These are phyloP conservation scores for Anacardium occidentale DNA, from an alignment of 345 rosid species.

Conservation along the genomic window DNA sequence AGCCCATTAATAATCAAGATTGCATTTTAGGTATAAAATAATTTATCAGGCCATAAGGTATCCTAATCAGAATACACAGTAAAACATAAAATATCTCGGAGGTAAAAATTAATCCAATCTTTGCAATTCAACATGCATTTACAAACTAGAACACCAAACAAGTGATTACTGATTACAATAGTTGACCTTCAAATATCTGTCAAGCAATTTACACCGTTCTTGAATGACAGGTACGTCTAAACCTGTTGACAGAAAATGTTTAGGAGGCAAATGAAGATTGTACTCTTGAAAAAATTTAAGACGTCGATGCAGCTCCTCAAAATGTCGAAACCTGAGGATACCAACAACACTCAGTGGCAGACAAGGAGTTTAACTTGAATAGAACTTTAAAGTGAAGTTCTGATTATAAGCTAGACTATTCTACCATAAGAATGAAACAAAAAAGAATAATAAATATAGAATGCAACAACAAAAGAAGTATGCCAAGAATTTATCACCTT, in stretches of 20 bases:
- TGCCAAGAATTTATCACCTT: constrained; percentile 57
- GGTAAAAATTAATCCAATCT: neutral
- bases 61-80: neutral
- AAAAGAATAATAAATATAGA: constrained; percentile 7
- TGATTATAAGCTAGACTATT: constrained; percentile 10
- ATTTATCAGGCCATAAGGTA: neutral
- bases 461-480: constrained; percentile 13
- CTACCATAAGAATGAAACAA: neutral
- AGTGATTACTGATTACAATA: constrained; percentile 25
- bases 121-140: neutral
- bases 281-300: constrained; percentile 88
- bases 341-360: constrained; percentile 19
- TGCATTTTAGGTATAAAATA: neutral
- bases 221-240: constrained; percentile 73
- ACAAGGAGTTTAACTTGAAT: neutral
- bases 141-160: constrained; percentile 16
- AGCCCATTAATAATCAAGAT: neutral
- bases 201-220: constrained; percentile 90
- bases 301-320: constrained; percentile 97
- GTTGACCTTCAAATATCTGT: constrained; percentile 80
- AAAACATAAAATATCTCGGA: neutral
- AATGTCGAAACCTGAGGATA: constrained; percentile 80
- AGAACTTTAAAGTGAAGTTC: constrained; percentile 3
- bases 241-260: constrained; percentile 94
- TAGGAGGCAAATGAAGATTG: constrained; percentile 92